Percentiles rank a stretch among this genome's conserved stretches.
These are phyloP conservation scores for Penicillium verrucosum DNA, from an alignment of 2,329 filamentous ascomycete species.

Conservation along the genomic window DNA sequence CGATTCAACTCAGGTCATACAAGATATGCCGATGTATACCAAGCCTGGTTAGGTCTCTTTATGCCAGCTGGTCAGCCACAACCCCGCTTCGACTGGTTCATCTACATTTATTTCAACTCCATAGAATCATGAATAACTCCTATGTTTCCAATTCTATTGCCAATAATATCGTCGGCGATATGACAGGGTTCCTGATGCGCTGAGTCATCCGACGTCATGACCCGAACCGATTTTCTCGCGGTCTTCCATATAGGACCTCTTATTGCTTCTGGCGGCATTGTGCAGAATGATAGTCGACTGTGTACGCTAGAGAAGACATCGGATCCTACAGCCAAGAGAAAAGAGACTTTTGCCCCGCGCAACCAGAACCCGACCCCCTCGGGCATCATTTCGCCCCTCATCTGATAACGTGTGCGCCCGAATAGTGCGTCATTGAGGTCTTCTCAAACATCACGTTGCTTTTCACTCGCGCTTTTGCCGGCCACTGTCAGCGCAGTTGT, in stretches of 20 bases:
- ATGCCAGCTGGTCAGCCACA: neutral
- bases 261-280: slow-evolving; percentile 6
- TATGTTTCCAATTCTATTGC: neutral
- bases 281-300: slow-evolving; percentile 13
- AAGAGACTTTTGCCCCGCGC: neutral
- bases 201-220: slow-evolving; percentile 29
- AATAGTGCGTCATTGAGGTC: slow-evolving; percentile 20
- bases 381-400: slow-evolving; percentile 15
- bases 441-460: slow-evolving; percentile 28
- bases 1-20: neutral
- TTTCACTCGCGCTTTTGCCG: slow-evolving; percentile 28
- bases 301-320: slow-evolving; percentile 7
- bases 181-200: slow-evolving; percentile 3
- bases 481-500: slow-evolving; percentile 31
- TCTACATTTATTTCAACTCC: neutral
- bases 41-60: neutral
- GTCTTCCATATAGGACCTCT: slow-evolving; percentile 6
- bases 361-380: slow-evolving; percentile 6
- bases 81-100: neutral
- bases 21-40: neutral
- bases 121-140: neutral
- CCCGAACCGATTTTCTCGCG: slow-evolving; percentile 11
- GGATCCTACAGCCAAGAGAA: neutral
- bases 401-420: slow-evolving; percentile 13
- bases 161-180: neutral